phyloP scores from a whole-genome alignment of 306 rosid genomes.

The Trifolium fragiferum region DNA sequence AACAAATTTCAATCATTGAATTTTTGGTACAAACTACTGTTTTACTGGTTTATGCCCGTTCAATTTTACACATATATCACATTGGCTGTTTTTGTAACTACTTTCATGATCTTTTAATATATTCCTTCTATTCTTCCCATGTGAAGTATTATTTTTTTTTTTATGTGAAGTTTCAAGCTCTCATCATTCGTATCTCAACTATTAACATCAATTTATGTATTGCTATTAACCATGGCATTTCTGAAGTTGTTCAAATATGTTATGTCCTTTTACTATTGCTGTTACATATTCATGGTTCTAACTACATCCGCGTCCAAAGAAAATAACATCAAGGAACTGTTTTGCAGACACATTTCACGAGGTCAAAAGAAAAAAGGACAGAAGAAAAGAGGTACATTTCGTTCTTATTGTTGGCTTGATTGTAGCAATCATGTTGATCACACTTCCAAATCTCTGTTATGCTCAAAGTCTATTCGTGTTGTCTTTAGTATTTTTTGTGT shows the following conservation, averaged over 20 bases:
- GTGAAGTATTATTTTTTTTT: background rate
- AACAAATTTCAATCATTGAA: background rate
- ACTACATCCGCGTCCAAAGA: background rate
- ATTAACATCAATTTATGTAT: constrained; percentile 11
- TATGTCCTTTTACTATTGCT: background rate
- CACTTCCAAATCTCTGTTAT: background rate
- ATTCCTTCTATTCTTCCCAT: background rate
- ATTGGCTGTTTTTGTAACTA: background rate
- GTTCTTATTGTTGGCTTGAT: constrained; percentile 25
- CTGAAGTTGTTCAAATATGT: constrained; percentile 20
- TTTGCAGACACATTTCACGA: constrained; percentile 86
- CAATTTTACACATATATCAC: background rate
- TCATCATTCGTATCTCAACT: background rate
- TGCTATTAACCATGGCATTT: constrained; percentile 12
- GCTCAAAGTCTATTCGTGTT: no score
- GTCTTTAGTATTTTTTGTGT: no score
- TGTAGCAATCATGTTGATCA: constrained; percentile 22
- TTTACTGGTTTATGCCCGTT: background rate
- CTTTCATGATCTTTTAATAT: background rate
- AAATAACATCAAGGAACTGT: constrained; percentile 19
- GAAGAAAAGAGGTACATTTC: constrained; percentile 82
- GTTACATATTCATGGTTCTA: constrained; percentile 29
- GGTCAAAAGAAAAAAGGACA: constrained; percentile 87
- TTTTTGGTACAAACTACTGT: background rate
- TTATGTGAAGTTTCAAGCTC: constrained; percentile 3